Base-by-base conservation (phyloP, 2,329 filamentous ascomycete genomes). In the Seiridium cupressi region DNA sequence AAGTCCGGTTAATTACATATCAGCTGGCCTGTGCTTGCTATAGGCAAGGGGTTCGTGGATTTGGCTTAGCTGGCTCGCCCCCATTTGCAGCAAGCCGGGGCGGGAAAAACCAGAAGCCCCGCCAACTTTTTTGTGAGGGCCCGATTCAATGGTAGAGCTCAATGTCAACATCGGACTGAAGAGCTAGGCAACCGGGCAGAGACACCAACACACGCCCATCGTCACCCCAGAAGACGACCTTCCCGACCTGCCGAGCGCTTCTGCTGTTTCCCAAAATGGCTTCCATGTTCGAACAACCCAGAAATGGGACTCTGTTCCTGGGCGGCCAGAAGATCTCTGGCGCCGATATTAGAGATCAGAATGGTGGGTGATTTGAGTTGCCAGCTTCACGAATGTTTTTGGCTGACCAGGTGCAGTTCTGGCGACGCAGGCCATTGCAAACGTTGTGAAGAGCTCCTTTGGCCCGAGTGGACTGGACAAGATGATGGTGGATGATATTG, bases 401-500 rank as follows among this genome's bases (percentile, higher is more conserved):
- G 31, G 38, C 18, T 54, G 48, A 58, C 47, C 38, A 55, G 53
- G 59, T 63, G 53, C 35, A 93, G 95, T 98, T 54, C 87, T 93
- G 68, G 95, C 95, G 68, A 98, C 95, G 51, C 93, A 97, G 76
- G 93, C 94, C 61, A 98, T 99, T 72, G 90, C 95, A 71, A 99
- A 98, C 87, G 93, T 99, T 62, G 93, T 99, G 77, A 98, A 97
- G 83, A 97, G 92, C 78, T 99, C 95, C 13, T 99, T 99, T 74
- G 95, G 95, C 59, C 95, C 95, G 56, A 97, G 92, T 64, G 95
- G 95, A 54, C 85, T 99, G 67, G 95, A 99, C 77, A 99, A 99
- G 86, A 99, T 99, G 95, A 98, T 99, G 95, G 95, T 99, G 70
- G 95, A 99, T 80, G 95, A 99, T 75, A 98, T 99, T 76, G 95